These are phyloP conservation scores for Stylonectria norvegica DNA, from an alignment of 2,329 filamentous ascomycete species.

Conservation along the genomic window DNA sequence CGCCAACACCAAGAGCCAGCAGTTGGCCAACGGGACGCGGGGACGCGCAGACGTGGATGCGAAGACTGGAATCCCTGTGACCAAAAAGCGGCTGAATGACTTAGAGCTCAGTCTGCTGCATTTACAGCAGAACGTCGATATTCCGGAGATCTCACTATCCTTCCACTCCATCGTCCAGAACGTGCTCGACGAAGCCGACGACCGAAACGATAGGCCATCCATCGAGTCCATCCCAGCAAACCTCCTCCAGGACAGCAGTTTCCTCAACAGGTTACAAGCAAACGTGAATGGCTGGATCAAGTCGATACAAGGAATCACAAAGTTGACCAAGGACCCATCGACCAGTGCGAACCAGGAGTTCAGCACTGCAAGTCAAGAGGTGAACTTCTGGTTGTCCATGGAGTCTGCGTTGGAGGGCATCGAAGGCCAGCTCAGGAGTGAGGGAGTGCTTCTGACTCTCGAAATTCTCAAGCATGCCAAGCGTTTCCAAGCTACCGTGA, in stretches of 20 bases:
- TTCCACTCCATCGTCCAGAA: slow-evolving; percentile 86
- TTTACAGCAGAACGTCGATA: slow-evolving; percentile 96
- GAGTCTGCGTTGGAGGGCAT: slow-evolving; percentile 90
- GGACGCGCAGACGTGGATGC: slow-evolving; percentile 80
- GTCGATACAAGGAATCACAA: slow-evolving; percentile 94
- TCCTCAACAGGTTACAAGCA: slow-evolving; percentile 89
- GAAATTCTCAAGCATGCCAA: slow-evolving; percentile 96
- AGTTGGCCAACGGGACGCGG: slow-evolving; percentile 61
- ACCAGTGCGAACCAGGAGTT: slow-evolving; percentile 54
- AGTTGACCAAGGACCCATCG: slow-evolving; percentile 80
- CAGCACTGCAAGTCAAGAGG: slow-evolving; percentile 86
- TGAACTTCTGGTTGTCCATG: slow-evolving; percentile 99
- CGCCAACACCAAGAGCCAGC: slow-evolving; percentile 83
- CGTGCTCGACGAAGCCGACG: slow-evolving; percentile 74
- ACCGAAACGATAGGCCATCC: slow-evolving; percentile 63
- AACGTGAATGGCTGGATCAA: slow-evolving; percentile 98
- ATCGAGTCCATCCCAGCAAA: slow-evolving; percentile 73
- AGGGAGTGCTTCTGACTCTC: slow-evolving; percentile 85
- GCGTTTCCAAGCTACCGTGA: slow-evolving; percentile 95
- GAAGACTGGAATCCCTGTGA: slow-evolving; percentile 93
- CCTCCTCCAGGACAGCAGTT: slow-evolving; percentile 82
- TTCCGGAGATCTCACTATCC: slow-evolving; percentile 83
- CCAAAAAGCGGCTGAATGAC: slow-evolving; percentile 95
- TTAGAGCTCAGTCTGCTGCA: slow-evolving; percentile 86
- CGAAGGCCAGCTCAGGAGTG: slow-evolving; percentile 80